Conservation (phyloP, 257 asterid genomes). For the Capsicum chinense region DNA sequence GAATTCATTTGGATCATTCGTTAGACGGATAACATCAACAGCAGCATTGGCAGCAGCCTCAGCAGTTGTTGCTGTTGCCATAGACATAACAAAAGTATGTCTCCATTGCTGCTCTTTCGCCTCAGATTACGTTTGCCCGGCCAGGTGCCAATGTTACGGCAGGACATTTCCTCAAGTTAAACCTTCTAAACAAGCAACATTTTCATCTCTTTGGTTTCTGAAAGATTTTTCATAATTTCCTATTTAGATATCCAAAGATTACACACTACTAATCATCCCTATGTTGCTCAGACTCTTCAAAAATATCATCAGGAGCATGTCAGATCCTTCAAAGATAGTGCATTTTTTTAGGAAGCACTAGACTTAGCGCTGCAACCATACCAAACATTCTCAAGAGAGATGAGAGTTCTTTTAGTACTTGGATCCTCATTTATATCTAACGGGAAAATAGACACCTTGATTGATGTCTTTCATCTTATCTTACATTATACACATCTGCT, state of each 20-base stretch:
- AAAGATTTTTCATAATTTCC: background rate
- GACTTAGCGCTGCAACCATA: background rate
- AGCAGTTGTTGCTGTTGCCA: slow-evolving; percentile 86
- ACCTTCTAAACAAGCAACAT: slow-evolving; percentile 50
- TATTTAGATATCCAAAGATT: background rate
- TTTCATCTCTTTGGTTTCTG: slow-evolving; percentile 66
- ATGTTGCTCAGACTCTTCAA: too few relatives aligned
- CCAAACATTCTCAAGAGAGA: background rate
- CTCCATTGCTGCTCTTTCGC: slow-evolving; percentile 72
- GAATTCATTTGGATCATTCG: slow-evolving; percentile 44
- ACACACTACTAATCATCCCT: background rate
- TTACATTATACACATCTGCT: background rate
- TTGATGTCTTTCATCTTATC: background rate
- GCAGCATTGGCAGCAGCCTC: slow-evolving; percentile 93
- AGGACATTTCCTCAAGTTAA: slow-evolving; percentile 54
- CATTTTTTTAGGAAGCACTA: background rate
- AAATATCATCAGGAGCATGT: too few relatives aligned
- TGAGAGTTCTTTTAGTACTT: background rate
- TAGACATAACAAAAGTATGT: slow-evolving; percentile 71
- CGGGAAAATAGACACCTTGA: background rate
- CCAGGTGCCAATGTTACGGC: slow-evolving; percentile 49
- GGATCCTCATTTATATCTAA: slow-evolving; percentile 11
- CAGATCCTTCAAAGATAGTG: too few relatives aligned
- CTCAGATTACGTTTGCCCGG: slow-evolving; percentile 50
- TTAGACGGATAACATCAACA: slow-evolving; percentile 87